Conservation (phyloP, 108 stramenopile genomes). For the Fistulifera solaris region DNA sequence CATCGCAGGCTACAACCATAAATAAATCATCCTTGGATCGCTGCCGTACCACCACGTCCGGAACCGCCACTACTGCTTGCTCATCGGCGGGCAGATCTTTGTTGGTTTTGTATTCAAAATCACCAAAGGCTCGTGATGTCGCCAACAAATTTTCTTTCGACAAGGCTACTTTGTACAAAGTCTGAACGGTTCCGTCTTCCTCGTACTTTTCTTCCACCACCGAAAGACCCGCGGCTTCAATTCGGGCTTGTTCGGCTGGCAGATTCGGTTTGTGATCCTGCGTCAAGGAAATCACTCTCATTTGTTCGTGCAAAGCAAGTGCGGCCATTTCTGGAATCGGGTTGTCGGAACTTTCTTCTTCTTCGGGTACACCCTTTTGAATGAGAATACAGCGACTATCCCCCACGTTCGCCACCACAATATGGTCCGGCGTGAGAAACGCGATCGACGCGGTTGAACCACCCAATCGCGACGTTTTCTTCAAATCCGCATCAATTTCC, state of each 20-base stretch:
- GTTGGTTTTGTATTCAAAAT: slow-evolving; percentile 88
- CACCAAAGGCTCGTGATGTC: slow-evolving; percentile 85
- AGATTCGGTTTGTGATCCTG: slow-evolving; percentile 93
- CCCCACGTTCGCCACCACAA: slow-evolving; percentile 84
- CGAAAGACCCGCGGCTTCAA: slow-evolving; percentile 65
- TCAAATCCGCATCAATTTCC: slow-evolving; percentile 44
- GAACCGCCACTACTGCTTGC: slow-evolving; percentile 76
- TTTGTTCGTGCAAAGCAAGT: not conserved
- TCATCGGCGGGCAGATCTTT: slow-evolving; percentile 37
- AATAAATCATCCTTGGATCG: slow-evolving; percentile 50
- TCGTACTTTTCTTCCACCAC: slow-evolving; percentile 27
- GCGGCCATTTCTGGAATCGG: slow-evolving; percentile 4
- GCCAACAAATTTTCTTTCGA: slow-evolving; percentile 33
- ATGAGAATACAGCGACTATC: slow-evolving; percentile 83
- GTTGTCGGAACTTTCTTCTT: slow-evolving; percentile 7
- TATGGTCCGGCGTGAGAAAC: slow-evolving; percentile 34
- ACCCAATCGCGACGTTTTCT: slow-evolving; percentile 22
- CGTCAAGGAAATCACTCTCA: slow-evolving; percentile 44
- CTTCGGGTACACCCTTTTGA: slow-evolving; percentile 15
- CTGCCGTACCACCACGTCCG: slow-evolving; percentile 59
- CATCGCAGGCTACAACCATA: slow-evolving; percentile 89
- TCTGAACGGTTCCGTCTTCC: slow-evolving; percentile 24
- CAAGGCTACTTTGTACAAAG: slow-evolving; percentile 28
- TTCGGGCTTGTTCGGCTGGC: slow-evolving; percentile 59
- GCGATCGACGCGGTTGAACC: slow-evolving; percentile 80